phyloP scores from a whole-genome alignment of 768 basidiomycete species.

The Lactifluus pinguis region DNA sequence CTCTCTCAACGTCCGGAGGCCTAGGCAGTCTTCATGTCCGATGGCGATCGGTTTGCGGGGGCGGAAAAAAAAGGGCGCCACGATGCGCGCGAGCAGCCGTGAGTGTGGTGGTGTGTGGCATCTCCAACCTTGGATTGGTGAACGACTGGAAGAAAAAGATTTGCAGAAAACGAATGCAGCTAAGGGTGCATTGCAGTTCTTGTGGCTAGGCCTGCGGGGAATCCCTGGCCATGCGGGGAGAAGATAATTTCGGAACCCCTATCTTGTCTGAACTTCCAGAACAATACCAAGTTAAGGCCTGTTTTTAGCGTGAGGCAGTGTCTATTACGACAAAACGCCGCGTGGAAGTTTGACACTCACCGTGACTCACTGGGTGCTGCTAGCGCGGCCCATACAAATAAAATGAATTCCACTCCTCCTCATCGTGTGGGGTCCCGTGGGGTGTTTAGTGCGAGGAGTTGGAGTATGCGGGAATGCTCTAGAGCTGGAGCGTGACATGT shows the following conservation, averaged over 20 bases:
- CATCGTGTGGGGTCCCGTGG: conserved; percentile 15
- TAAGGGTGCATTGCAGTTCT: neutral
- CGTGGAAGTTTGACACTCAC: neutral
- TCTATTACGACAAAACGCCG: conserved; percentile 8
- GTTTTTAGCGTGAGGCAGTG: neutral
- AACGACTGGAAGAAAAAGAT: neutral
- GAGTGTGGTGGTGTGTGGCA: neutral
- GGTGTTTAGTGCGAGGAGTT: conserved; percentile 1
- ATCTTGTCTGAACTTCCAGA: neutral
- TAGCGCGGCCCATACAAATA: conserved; percentile 11
- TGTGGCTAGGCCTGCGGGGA: neutral
- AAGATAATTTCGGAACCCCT: neutral
- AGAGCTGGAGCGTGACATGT: conserved; percentile 9
- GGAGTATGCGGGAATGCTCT: conserved; percentile 1
- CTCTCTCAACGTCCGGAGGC: neutral
- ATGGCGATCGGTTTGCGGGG: conserved; percentile 6
- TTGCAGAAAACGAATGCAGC: neutral
- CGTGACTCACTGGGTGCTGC: conserved; percentile 1
- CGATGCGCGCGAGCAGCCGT: neutral
- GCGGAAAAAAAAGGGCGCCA: neutral
- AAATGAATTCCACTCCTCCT: conserved; percentile 8
- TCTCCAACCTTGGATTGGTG: neutral
- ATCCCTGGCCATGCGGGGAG: neutral
- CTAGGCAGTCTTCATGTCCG: conserved; percentile 10
- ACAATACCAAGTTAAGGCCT: neutral